Conservation (phyloP, 2,329 filamentous ascomycete genomes). For the Gaeumannomyces sp. region DNA sequence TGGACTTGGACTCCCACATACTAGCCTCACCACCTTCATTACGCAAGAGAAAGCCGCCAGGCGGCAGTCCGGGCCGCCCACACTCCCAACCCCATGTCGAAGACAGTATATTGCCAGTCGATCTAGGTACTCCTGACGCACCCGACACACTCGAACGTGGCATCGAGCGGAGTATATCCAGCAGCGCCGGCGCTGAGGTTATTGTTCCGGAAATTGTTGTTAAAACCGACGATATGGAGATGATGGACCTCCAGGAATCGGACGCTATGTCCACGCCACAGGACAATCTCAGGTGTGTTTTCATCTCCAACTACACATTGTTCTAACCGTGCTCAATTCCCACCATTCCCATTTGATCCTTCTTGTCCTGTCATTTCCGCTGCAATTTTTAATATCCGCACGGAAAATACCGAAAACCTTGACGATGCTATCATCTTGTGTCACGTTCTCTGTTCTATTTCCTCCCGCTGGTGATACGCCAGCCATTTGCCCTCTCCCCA, state of each 20-base stretch:
- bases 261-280: not conserved
- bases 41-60: not conserved
- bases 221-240: slow-evolving; percentile 36
- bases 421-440: not conserved
- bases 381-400: not conserved
- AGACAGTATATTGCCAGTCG: not conserved
- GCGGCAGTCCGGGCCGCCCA: not conserved
- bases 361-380: not conserved
- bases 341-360: not conserved
- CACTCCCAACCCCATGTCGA: not conserved
- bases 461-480: not conserved
- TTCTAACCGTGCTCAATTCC: not conserved
- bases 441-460: not conserved
- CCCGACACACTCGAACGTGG: not conserved
- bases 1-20: not conserved
- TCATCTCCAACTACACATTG: not conserved
- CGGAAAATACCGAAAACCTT: not conserved
- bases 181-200: slow-evolving; percentile 20
- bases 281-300: slow-evolving; percentile 6
- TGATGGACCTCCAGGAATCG: slow-evolving; percentile 23
- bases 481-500: not conserved
- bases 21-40: not conserved
- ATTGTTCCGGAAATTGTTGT: slow-evolving; percentile 38
- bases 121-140: not conserved
- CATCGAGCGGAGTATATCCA: slow-evolving; percentile 2